Evolutionary conservation across 2,329 filamentous ascomycete species (phyloP).

Genomic region (Dryadomyces quercus-mongolicae): DNA sequence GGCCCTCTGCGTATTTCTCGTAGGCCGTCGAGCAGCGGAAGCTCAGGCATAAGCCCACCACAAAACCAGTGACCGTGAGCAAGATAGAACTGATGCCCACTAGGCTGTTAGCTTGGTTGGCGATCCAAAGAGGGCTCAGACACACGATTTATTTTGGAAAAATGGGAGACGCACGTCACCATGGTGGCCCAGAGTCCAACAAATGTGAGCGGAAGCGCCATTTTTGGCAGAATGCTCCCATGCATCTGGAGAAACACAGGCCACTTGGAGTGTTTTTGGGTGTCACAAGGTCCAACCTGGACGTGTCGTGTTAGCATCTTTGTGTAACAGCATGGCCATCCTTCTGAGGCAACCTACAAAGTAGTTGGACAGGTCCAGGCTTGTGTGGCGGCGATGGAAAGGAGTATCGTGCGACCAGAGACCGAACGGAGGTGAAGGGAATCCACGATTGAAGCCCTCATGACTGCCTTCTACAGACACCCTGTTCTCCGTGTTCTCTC

Average conservation of each 20-base stretch:
- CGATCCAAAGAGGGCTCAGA: not conserved
- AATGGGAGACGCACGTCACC: conserved; percentile 34
- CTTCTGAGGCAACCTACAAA: conserved; percentile 22
- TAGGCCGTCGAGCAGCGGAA: conserved; percentile 73
- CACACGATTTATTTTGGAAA: conserved; percentile 15
- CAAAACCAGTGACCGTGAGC: conserved; percentile 77
- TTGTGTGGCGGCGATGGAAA: conserved; percentile 19
- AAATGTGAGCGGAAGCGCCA: conserved; percentile 57
- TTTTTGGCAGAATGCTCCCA: conserved; percentile 59
- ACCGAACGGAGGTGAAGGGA: conserved; percentile 11
- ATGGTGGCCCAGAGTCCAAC: conserved; percentile 54
- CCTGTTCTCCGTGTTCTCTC: too few species aligned
- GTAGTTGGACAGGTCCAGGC: conserved; percentile 31
- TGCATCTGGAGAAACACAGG: conserved; percentile 67
- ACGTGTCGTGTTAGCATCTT: not conserved
- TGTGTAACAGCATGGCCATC: not conserved
- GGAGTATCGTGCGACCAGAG: conserved; percentile 13
- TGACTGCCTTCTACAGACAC: not conserved
- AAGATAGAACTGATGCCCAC: conserved; percentile 53
- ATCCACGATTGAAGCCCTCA: conserved; percentile 5
- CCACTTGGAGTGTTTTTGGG: conserved; percentile 66
- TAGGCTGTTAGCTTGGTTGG: conserved; percentile 16
- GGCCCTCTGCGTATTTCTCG: conserved; percentile 51
- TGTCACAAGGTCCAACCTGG: conserved; percentile 46
- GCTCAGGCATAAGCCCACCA: conserved; percentile 65